These are phyloP conservation scores for Fomitopsis betulina DNA, from an alignment of 1,284 basidiomycete genomes.

Conservation along the genomic window DNA sequence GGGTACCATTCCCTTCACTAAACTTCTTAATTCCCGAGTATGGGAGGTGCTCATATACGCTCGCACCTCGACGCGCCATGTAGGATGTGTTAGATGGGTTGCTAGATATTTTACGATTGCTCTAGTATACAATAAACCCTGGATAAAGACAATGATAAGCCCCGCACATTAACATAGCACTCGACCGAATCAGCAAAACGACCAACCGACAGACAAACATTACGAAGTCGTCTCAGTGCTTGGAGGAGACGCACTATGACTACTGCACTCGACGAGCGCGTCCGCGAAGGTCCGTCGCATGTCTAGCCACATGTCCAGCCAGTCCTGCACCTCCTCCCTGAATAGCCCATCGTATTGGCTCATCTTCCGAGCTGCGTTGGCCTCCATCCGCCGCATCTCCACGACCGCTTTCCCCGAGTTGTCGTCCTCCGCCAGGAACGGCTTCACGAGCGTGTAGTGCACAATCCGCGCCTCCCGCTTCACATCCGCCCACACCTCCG, in stretches of 20 bases:
- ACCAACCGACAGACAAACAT: not conserved
- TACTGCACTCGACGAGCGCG: constrained; percentile 12
- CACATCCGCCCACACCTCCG: constrained; percentile 31
- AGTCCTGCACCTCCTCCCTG: constrained; percentile 31
- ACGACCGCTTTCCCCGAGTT: constrained; percentile 18
- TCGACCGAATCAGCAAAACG: too few species aligned
- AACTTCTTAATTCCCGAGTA: too few species aligned
- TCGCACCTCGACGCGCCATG: too few species aligned
- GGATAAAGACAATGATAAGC: not conserved
- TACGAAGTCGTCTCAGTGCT: not conserved
- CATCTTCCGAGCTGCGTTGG: constrained; percentile 19
- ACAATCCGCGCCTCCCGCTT: constrained; percentile 32
- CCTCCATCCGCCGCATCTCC: constrained; percentile 21
- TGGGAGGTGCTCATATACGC: too few species aligned
- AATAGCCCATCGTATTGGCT: constrained; percentile 21
- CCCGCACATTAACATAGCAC: not conserved
- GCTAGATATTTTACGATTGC: not conserved
- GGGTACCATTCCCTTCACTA: too few species aligned
- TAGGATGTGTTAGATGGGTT: too few species aligned
- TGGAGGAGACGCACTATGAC: not conserved
- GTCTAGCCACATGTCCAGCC: constrained; percentile 28
- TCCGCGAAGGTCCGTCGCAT: constrained; percentile 19
- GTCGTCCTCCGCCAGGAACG: constrained; percentile 26
- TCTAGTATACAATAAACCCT: not conserved
- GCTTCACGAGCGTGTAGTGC: constrained; percentile 38